phyloP scores from a whole-genome alignment of 345 rosid species.

The Eutrema japonicum region DNA sequence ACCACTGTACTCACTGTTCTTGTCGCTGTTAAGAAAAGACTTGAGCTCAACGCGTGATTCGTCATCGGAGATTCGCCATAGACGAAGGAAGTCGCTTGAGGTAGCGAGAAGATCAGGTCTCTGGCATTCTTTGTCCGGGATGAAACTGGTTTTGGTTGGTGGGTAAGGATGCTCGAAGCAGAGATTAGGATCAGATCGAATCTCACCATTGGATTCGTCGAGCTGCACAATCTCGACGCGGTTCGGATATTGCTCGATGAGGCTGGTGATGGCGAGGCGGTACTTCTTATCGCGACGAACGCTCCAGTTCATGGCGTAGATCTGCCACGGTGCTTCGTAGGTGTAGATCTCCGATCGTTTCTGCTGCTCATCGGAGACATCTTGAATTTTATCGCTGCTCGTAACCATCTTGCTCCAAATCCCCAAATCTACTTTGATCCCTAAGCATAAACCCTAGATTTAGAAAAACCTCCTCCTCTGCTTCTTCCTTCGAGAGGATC shows the following conservation, averaged over 20 bases:
- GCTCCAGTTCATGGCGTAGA: constrained; percentile 97
- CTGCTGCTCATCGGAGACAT: constrained; percentile 81
- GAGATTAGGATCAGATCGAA: constrained; percentile 70
- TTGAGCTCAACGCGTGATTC: constrained; percentile 68
- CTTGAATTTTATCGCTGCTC: constrained; percentile 67
- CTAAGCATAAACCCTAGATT: constrained; percentile 27
- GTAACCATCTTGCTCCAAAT: constrained; percentile 52
- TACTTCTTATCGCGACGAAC: constrained; percentile 92
- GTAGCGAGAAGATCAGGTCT: constrained; percentile 86
- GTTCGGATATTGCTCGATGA: constrained; percentile 74
- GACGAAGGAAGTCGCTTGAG: constrained; percentile 84
- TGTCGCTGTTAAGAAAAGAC: constrained; percentile 68
- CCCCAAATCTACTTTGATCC: background rate
- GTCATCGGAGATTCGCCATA: constrained; percentile 77
- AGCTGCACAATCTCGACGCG: constrained; percentile 90
- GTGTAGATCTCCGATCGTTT: constrained; percentile 93
- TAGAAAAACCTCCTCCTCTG: background rate
- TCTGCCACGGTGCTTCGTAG: constrained; percentile 91
- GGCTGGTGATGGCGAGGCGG: constrained; percentile 88
- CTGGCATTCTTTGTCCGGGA: constrained; percentile 89
- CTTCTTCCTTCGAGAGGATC: background rate
- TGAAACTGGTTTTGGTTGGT: constrained; percentile 79
- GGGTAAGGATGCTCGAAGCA: constrained; percentile 92
- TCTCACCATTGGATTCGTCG: constrained; percentile 91
- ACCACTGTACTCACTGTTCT: constrained; percentile 88